phyloP scores from a whole-genome alignment of 306 rosid species.

The Prunus campanulata region DNA sequence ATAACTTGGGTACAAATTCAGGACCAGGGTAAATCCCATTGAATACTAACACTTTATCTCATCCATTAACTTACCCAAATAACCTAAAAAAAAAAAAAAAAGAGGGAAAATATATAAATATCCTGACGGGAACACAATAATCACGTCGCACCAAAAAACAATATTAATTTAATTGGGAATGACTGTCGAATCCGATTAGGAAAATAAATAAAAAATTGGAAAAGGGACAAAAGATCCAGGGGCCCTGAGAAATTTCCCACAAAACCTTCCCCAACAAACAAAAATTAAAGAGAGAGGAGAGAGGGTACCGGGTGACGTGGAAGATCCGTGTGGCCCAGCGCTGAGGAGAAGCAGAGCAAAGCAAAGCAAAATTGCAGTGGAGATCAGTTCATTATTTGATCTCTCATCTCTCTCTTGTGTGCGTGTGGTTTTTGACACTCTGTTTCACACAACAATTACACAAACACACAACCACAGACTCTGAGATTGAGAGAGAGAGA shows the following conservation, averaged over 20 bases:
- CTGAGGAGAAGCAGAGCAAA: not conserved
- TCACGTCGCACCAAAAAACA: too few species aligned
- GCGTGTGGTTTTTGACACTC: not conserved
- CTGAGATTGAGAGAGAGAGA: slow-evolving; percentile 1
- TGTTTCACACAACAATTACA: not conserved
- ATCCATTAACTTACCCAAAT: too few species aligned
- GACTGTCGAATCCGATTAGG: too few species aligned
- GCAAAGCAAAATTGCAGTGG: not conserved
- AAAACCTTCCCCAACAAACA: not conserved
- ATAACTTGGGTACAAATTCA: too few species aligned
- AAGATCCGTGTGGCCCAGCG: not conserved
- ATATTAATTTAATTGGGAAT: too few species aligned
- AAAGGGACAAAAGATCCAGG: not conserved
- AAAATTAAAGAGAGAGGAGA: not conserved
- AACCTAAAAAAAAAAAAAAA: too few species aligned
- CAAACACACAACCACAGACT: not conserved
- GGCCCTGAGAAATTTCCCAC: not conserved
- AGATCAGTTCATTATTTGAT: not conserved
- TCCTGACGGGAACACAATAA: too few species aligned
- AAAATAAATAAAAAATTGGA: not conserved
- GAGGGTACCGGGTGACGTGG: not conserved
- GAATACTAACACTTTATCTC: too few species aligned
- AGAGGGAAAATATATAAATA: too few species aligned
- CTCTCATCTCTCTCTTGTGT: not conserved
- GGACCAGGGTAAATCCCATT: too few species aligned